Conservation (phyloP, 2,329 filamentous ascomycete genomes). For the Fusarium coffeatum region DNA sequence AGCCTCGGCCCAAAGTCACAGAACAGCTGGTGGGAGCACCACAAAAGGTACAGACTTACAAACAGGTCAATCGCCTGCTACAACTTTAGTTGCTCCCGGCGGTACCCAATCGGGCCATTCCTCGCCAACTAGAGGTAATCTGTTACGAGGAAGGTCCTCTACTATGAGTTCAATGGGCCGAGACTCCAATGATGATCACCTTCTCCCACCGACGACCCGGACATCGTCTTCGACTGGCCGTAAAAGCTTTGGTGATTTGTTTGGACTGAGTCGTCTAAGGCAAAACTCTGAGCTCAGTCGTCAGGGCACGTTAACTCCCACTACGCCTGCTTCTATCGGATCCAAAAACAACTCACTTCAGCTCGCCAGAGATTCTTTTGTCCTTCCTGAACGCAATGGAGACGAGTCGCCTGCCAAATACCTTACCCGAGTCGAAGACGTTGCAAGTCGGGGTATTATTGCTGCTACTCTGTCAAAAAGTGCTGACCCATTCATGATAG, state of each 20-base stretch:
- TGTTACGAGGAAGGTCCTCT: slow-evolving; percentile 82
- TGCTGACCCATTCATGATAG: slow-evolving; percentile 83
- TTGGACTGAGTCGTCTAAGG: slow-evolving; percentile 81
- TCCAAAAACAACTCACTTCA: slow-evolving; percentile 89
- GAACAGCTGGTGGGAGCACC: slow-evolving; percentile 37
- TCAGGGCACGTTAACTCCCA: slow-evolving; percentile 75
- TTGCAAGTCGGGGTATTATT: slow-evolving; percentile 82
- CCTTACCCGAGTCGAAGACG: slow-evolving; percentile 82
- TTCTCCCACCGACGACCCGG: slow-evolving; percentile 74
- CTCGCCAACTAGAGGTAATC: slow-evolving; percentile 70
- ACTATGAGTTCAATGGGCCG: slow-evolving; percentile 87
- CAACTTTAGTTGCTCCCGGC: slow-evolving; percentile 58
- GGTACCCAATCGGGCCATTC: slow-evolving; percentile 71
- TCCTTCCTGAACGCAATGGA: slow-evolving; percentile 82
- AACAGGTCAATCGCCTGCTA: slow-evolving; percentile 56
- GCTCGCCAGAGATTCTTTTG: slow-evolving; percentile 75
- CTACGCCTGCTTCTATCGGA: slow-evolving; percentile 74
- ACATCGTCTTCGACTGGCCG: slow-evolving; percentile 90
- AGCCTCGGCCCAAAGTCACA: slow-evolving; percentile 51
- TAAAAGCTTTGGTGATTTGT: slow-evolving; percentile 91
- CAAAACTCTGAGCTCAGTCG: slow-evolving; percentile 82
- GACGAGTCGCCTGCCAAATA: slow-evolving; percentile 93
- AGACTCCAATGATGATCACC: slow-evolving; percentile 76
- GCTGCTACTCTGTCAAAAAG: slow-evolving; percentile 87
- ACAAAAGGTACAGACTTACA: slow-evolving; percentile 34